phyloP scores from a whole-genome alignment of 1,139 yeast species.

The Lodderomyces metapsilosis region DNA sequence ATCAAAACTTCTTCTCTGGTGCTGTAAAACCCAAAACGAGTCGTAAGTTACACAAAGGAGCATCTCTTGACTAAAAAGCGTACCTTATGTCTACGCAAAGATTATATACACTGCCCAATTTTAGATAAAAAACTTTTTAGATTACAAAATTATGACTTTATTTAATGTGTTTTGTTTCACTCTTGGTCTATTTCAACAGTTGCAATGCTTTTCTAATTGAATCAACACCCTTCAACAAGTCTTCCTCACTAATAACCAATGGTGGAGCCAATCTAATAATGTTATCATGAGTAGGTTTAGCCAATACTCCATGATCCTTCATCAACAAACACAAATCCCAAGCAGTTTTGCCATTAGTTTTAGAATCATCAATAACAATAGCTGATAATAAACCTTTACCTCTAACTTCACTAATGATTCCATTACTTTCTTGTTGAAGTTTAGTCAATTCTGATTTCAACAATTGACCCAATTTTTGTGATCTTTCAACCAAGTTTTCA shows the following conservation, averaged over 20 bases:
- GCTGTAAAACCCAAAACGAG: no score
- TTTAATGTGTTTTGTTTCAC: no score
- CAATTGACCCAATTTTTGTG: constrained; percentile 66
- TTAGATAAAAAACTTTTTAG: no score
- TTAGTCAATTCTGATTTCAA: constrained; percentile 66
- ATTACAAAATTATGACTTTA: no score
- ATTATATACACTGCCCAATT: no score
- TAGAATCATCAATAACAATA: constrained; percentile 81
- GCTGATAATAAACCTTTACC: constrained; percentile 91
- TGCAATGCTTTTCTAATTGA: constrained; percentile 63
- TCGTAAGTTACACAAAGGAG: no score
- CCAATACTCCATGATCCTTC: constrained; percentile 87
- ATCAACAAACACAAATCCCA: constrained; percentile 93
- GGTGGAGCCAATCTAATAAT: constrained; percentile 97
- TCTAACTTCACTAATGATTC: constrained; percentile 84
- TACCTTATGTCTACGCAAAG: no score
- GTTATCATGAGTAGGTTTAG: constrained; percentile 96
- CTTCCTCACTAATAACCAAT: constrained; percentile 84
- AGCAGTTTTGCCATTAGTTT: constrained; percentile 87
- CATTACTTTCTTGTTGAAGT: constrained; percentile 60
- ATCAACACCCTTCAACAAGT: constrained; percentile 76
- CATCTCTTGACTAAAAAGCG: no score
- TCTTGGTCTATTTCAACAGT: no score
- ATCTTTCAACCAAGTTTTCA: constrained; percentile 81
- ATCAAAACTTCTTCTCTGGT: no score